These are phyloP conservation scores for Nicotiana attenuata DNA, from an alignment of 257 asterid species.

Conservation along the genomic window DNA sequence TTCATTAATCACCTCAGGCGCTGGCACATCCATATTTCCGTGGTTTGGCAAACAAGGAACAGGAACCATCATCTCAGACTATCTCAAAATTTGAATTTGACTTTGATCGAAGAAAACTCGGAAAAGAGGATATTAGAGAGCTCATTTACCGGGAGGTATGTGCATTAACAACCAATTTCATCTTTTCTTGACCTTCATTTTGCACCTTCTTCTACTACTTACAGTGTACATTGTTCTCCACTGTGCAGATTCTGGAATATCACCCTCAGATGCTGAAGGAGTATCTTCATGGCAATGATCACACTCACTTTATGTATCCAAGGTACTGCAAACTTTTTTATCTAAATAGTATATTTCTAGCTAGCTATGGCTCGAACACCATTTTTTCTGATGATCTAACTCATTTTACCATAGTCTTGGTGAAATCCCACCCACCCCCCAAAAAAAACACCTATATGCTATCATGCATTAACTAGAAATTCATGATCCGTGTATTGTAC, in stretches of 20 bases:
- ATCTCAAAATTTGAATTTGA: constrained; percentile 90
- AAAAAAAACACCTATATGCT: neutral
- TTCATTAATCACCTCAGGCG: constrained; percentile 46
- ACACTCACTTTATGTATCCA: constrained; percentile 95
- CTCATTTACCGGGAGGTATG: constrained; percentile 89
- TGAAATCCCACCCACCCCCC: neutral
- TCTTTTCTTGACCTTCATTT: constrained; percentile 11
- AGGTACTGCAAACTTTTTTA: constrained; percentile 49
- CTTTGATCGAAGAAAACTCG: constrained; percentile 73
- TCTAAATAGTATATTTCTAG: neutral
- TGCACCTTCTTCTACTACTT: constrained; percentile 28
- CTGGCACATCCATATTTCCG: constrained; percentile 80
- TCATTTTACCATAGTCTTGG: neutral
- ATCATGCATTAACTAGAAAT: neutral
- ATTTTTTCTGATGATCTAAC: neutral
- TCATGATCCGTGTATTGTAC: neutral
- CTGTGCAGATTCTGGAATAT: constrained; percentile 95
- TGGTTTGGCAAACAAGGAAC: constrained; percentile 75
- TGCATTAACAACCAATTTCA: constrained; percentile 15
- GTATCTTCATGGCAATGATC: constrained; percentile 81
- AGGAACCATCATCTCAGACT: constrained; percentile 76
- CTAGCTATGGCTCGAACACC: neutral
- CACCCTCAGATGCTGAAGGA: constrained; percentile 99
- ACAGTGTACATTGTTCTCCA: constrained; percentile 32
- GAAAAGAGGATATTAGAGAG: constrained; percentile 76